These are phyloP conservation scores for Magnolia kwangsiensis DNA, from an alignment of 164 flowering plant species.

Conservation along the genomic window DNA sequence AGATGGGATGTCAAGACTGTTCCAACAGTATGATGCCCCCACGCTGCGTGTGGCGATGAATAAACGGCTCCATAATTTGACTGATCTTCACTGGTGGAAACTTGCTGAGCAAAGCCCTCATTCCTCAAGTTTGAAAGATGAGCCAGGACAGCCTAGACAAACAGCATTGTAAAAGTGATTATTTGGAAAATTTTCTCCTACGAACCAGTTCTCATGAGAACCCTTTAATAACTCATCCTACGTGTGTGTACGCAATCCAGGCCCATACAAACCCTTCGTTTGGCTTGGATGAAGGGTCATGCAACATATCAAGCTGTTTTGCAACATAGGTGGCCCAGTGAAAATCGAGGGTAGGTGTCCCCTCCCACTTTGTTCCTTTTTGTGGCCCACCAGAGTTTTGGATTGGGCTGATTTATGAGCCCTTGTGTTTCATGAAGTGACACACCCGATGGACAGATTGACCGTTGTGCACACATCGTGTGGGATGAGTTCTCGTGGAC, in stretches of 20 bases:
- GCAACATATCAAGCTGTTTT: background rate
- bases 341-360: background rate
- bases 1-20: background rate
- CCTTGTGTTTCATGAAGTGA: no score
- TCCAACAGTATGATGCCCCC: slow-evolving; percentile 28
- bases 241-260: no score
- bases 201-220: no score
- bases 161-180: background rate
- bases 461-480: no score
- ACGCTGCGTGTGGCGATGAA: slow-evolving; percentile 25
- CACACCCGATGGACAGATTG: no score
- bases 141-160: slow-evolving; percentile 62
- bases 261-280: no score
- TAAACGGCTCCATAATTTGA: slow-evolving; percentile 36
- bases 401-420: no score
- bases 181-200: background rate
- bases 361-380: background rate
- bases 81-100: slow-evolving; percentile 35
- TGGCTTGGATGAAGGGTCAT: no score
- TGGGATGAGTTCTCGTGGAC: no score
- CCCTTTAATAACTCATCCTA: background rate
- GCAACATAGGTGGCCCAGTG: background rate
- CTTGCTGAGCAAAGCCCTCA: slow-evolving; percentile 41
- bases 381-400: background rate
- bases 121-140: slow-evolving; percentile 57